Evolutionary conservation across 2,329 filamentous ascomycete genomes (phyloP).

Genomic region (Neofusicoccum parvum): DNA sequence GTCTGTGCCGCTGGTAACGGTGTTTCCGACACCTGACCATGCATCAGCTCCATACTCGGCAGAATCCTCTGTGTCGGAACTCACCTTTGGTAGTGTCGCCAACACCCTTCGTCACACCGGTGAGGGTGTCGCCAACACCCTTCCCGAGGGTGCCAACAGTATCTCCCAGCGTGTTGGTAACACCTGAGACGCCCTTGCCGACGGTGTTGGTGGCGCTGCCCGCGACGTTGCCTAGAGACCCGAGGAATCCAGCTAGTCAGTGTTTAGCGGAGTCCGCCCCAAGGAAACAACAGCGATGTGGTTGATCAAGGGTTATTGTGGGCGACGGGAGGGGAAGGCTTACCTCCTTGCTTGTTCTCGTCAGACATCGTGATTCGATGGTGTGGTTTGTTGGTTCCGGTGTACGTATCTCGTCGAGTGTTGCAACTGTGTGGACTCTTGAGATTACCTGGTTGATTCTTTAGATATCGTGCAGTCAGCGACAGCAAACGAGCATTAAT

Average conservation of each 20-base stretch:
- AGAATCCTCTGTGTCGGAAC: neutral
- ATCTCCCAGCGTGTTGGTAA: slow-evolving; percentile 7
- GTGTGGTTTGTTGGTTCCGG: neutral
- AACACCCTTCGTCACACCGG: slow-evolving; percentile 35
- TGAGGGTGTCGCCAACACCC: slow-evolving; percentile 39
- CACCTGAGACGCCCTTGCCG: slow-evolving; percentile 4
- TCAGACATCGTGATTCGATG: slow-evolving; percentile 2
- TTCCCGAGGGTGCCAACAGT: slow-evolving; percentile 26
- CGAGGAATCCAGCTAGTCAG: slow-evolving; percentile 10
- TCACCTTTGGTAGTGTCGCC: slow-evolving; percentile 39
- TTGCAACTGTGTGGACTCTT: neutral
- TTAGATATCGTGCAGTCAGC: neutral
- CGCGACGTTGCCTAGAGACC: slow-evolving; percentile 8
- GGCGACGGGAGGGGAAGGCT: neutral
- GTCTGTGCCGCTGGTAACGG: slow-evolving; percentile 8
- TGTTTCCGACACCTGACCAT: slow-evolving; percentile 10
- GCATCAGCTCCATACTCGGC: neutral
- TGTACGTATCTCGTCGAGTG: neutral
- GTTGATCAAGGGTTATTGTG: too few species aligned
- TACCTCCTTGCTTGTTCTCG: slow-evolving; percentile 2
- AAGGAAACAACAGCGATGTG: neutral
- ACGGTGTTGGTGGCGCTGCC: slow-evolving; percentile 8
- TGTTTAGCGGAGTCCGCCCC: neutral
- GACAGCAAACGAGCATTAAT: neutral
- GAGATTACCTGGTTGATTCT: slow-evolving; percentile 15